Conservation (phyloP, 139 green algal genomes). For the Chlamydomonas schloesseri region DNA sequence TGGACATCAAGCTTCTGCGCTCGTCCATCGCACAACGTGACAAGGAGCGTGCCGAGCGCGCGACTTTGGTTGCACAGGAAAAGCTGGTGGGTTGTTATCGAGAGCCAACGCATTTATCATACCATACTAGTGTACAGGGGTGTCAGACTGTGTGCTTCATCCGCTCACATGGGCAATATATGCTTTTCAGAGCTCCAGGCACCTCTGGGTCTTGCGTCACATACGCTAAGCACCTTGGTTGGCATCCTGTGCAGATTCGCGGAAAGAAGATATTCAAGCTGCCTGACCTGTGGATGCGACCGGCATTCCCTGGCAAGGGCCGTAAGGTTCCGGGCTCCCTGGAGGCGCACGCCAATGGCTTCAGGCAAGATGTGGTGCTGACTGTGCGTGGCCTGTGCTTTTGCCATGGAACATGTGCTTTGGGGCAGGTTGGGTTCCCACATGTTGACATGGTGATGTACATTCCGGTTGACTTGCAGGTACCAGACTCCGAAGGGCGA, state of each 20-base stretch:
- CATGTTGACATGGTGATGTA: no score
- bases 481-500: conserved; percentile 91
- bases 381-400: no score
- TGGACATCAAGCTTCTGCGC: conserved; percentile 95
- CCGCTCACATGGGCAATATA: no score
- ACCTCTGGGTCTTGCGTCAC: no score
- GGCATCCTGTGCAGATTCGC: not conserved
- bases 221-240: not conserved
- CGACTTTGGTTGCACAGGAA: conserved; percentile 96
- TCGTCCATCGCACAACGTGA: conserved; percentile 83
- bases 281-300: conserved; percentile 95
- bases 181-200: no score
- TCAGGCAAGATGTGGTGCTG: conserved; percentile 77
- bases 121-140: no score
- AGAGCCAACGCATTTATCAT: no score
- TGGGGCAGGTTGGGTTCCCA: no score
- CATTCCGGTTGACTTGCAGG: no score
- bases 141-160: no score
- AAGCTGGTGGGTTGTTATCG: conserved; percentile 82
- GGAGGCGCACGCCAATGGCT: conserved; percentile 97
- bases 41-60: conserved; percentile 93
- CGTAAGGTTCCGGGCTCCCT: conserved; percentile 92
- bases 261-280: conserved; percentile 84
- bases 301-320: conserved; percentile 89
- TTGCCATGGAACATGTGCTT: no score